Percentiles rank a stretch among this genome's conserved stretches.
These are phyloP conservation scores for Mycena vitilis DNA, from an alignment of 768 basidiomycete genomes.

Conservation along the genomic window DNA sequence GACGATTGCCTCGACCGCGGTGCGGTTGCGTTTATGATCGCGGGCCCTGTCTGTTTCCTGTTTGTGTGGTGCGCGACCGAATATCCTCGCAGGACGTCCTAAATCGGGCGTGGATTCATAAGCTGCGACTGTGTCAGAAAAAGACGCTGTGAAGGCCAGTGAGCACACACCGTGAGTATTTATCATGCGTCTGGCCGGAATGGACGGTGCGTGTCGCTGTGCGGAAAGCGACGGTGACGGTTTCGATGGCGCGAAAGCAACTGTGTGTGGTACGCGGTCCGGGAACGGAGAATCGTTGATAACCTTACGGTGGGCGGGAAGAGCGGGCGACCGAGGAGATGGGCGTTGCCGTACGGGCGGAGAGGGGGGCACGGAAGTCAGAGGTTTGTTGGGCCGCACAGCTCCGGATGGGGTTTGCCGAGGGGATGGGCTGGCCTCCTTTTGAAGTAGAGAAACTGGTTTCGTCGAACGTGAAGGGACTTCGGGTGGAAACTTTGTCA, in stretches of 20 bases:
- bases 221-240: conserved; percentile 20
- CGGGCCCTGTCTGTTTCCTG: conserved; percentile 15
- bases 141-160: neutral
- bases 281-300: conserved; percentile 27
- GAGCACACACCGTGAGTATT: conserved; percentile 12
- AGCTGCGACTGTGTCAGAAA: conserved; percentile 2
- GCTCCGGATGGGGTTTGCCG: conserved; percentile 7
- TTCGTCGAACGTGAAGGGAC: conserved; percentile 12
- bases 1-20: conserved; percentile 49
- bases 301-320: conserved; percentile 5
- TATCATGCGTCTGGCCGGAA: conserved; percentile 2
- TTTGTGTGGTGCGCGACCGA: conserved; percentile 14
- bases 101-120: conserved; percentile 21
- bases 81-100: conserved; percentile 10
- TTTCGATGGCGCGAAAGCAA: conserved; percentile 29
- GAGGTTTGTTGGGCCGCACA: conserved; percentile 8
- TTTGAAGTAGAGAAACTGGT: conserved; percentile 14
- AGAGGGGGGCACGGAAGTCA: conserved; percentile 1
- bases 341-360: neutral
- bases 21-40: conserved; percentile 22
- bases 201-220: conserved; percentile 3
- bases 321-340: conserved; percentile 10
- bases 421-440: conserved; percentile 16
- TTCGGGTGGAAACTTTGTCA: conserved; percentile 19
- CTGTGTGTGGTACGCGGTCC: conserved; percentile 18